Percentiles rank a stretch among this genome's conserved stretches.
Evolutionary conservation across 306 rosid species (phyloP).

Genomic region (Prunus armeniaca): DNA sequence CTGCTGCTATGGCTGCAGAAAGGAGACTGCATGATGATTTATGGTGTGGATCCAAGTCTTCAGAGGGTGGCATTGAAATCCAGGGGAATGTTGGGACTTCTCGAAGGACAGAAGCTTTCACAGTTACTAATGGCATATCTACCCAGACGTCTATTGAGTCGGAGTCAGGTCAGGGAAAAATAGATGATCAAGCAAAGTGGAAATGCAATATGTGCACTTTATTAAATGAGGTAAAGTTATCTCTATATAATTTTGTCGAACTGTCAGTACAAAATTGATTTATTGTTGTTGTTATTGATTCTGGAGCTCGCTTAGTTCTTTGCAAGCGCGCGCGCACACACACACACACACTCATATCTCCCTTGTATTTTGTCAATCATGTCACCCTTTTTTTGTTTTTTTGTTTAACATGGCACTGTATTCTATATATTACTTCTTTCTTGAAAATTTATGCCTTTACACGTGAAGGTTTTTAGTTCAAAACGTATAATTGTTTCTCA

Average conservation of each 20-base stretch:
- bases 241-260: too few species aligned
- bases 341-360: not conserved
- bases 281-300: not conserved
- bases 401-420: too few species aligned
- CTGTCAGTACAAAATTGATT: too few species aligned
- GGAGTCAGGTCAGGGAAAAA: conserved; percentile 12
- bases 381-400: not conserved
- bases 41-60: conserved; percentile 59
- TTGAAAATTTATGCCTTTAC: too few species aligned
- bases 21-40: conserved; percentile 58
- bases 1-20: conserved; percentile 70
- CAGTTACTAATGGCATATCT: conserved; percentile 11
- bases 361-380: not conserved
- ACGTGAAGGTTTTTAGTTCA: too few species aligned
- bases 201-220: conserved; percentile 48
- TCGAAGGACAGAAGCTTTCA: conserved; percentile 16
- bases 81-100: conserved; percentile 28
- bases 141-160: conserved; percentile 19
- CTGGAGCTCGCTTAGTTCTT: not conserved
- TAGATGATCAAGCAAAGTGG: conserved; percentile 37
- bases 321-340: not conserved
- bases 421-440: too few species aligned
- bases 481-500: not conserved
- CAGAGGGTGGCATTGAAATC: conserved; percentile 18
- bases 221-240: conserved; percentile 40